Conservation (phyloP, 2,329 filamentous ascomycete species). For the Penicillium decumbens region DNA sequence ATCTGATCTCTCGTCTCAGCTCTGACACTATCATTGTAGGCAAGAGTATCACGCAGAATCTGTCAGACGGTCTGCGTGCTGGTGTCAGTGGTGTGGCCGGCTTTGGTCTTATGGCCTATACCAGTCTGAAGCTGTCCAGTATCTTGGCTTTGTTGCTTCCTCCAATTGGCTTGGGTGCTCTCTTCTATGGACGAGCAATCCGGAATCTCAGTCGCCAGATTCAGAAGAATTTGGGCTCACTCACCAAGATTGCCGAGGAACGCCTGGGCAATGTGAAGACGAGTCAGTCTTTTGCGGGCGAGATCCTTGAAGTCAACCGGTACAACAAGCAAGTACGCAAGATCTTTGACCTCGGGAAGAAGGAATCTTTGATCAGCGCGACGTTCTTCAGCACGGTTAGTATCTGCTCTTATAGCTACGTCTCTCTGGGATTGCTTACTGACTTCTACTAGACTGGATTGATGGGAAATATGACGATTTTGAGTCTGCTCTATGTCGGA, state of each 20-base stretch:
- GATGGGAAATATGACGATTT: slow-evolving; percentile 92
- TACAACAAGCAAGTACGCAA: slow-evolving; percentile 90
- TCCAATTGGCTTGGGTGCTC: slow-evolving; percentile 81
- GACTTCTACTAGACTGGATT: slow-evolving; percentile 65
- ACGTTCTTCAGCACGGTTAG: slow-evolving; percentile 71
- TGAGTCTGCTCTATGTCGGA: slow-evolving; percentile 84
- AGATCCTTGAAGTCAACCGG: slow-evolving; percentile 80
- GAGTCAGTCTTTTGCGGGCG: slow-evolving; percentile 91
- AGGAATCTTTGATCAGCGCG: slow-evolving; percentile 81
- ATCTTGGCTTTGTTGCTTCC: slow-evolving; percentile 83
- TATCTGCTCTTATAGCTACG: slow-evolving; percentile 1
- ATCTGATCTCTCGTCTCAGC: slow-evolving; percentile 89
- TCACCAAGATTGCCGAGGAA: slow-evolving; percentile 97
- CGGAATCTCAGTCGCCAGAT: slow-evolving; percentile 86
- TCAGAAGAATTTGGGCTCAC: slow-evolving; percentile 83
- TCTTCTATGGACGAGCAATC: slow-evolving; percentile 85
- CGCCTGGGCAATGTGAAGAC: slow-evolving; percentile 95
- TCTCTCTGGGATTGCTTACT: slow-evolving; percentile 4
- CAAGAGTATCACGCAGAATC: slow-evolving; percentile 96
- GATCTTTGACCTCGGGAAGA: slow-evolving; percentile 84
- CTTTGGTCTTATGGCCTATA: slow-evolving; percentile 90
- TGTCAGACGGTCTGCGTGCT: slow-evolving; percentile 90
- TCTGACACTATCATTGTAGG: slow-evolving; percentile 97
- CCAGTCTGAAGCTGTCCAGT: slow-evolving; percentile 83
- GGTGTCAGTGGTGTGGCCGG: slow-evolving; percentile 86